Base-by-base conservation (phyloP, 1,284 basidiomycete species). In the Caloboletus firmus region DNA sequence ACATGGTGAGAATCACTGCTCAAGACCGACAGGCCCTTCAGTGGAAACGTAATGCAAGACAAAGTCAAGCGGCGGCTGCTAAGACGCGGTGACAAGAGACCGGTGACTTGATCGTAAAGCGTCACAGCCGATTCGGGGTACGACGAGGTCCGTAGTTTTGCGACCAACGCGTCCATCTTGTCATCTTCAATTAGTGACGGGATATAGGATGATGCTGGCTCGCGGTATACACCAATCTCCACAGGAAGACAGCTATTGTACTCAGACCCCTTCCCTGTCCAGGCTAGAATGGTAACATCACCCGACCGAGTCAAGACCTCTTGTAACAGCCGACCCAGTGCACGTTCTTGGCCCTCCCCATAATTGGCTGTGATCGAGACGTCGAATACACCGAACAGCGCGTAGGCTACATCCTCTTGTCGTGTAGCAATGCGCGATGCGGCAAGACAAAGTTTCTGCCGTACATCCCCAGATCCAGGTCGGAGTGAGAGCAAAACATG, bases 41-140 rank as follows among this genome's bases (percentile, higher is more conserved):
- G 18, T 9, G 43, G 31, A 24, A 55, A 54, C 15, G 31, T 15
- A 18, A 55, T 31, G 22, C 51, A 53, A 7, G 51, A 43, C 28
- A 51, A 10, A 13, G 6, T 28, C 24, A 42, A 12, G 1, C 41
- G 40, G 31, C 32, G 51, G 18, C 51, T 52, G 18, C 12, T 22
- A n/a, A 52, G 41, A 6, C 35, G 49, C 1, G 51, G 42, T 2
- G 50, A 34, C 7, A 35, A 50, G 9, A 54, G 49, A 10, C 0
- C 5, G n/a, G 18, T 11, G 10, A 26, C n/a, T 18, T 2, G 41
- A 5, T 42, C 4, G 10, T 42, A 28, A 18, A 42, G 24, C 6
- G 1, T n/a, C n/a, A 28, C 6, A 7, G 26, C 41, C 6, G 36
- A 20, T 10, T 40, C 13, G 39, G 6, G 20, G 10, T 24, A 24